Evolutionary conservation across 2,329 filamentous ascomycete genomes (phyloP).

Genomic region (Cytospora piceae): DNA sequence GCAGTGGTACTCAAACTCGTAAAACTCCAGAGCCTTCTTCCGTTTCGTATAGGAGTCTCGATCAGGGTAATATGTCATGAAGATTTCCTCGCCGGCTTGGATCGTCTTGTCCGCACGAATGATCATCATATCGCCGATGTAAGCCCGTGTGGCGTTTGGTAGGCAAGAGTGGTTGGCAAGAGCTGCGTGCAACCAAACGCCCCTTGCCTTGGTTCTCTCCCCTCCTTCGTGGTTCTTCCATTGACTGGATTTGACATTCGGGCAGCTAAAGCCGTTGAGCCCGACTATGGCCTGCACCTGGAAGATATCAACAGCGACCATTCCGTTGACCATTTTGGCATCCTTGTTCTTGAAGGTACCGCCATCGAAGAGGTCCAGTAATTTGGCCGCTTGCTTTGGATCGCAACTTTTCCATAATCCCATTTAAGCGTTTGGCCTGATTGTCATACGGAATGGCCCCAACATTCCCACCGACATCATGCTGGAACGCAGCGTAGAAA

Average conservation of each 20-base stretch:
- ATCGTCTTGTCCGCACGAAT: slow-evolving; percentile 44
- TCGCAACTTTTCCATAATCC: slow-evolving; percentile 30
- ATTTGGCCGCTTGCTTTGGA: slow-evolving; percentile 26
- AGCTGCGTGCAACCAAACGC: slow-evolving; percentile 38
- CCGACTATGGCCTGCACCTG: slow-evolving; percentile 28
- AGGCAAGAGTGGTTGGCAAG: slow-evolving; percentile 40
- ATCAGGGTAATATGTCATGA: slow-evolving; percentile 13
- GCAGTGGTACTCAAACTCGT: slow-evolving; percentile 46
- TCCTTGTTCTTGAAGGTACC: slow-evolving; percentile 21
- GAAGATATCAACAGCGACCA: slow-evolving; percentile 31
- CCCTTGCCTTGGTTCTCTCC: slow-evolving; percentile 6
- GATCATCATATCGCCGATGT: slow-evolving; percentile 40
- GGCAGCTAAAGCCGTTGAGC: slow-evolving; percentile 31
- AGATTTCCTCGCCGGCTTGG: slow-evolving; percentile 43
- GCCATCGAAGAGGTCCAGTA: slow-evolving; percentile 30
- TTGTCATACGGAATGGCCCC: background rate
- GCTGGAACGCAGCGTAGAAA: background rate
- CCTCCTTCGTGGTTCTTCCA: background rate
- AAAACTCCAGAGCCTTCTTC: background rate
- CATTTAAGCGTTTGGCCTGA: slow-evolving; percentile 8
- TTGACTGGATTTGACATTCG: slow-evolving; percentile 4
- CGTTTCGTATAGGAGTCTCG: background rate
- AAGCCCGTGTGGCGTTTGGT: slow-evolving; percentile 38
- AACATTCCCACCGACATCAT: background rate
- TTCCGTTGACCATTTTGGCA: slow-evolving; percentile 25